Base-by-base conservation (phyloP, 768 basidiomycete genomes). In the Coprinellus micaceus region DNA sequence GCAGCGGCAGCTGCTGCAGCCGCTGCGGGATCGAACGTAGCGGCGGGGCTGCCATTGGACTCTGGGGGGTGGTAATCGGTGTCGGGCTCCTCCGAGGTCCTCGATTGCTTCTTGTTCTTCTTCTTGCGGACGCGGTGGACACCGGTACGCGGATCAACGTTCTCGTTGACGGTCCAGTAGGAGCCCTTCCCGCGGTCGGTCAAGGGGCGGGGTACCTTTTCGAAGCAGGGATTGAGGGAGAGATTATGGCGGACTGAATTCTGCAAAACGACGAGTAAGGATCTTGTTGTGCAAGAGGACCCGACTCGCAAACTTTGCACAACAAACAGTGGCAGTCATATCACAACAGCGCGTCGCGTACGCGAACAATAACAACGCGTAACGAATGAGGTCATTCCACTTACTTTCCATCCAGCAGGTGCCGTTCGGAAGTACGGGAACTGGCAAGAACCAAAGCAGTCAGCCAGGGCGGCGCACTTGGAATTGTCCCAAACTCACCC, bases 221-320 rank as follows among this genome's bases (percentile, higher is more conserved):
- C 89, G 64, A 94, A 94, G 66, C 90, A 94, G 51, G 91, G 91
- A 62, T 94, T 94, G 58, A 94, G 78, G 5, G 91, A 94, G 24
- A 94, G 81, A 64, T 94, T 94, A 70, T 94, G 91, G 47, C 91
- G 87, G 61, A 94, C 91, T 40, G 91, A 93, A 67, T 94, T 94
- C 91, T 94, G 65, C 26, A 64, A 53, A 52, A 58, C 52, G 47
- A 62, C 70, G 56, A 74, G 72, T 60, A 65, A 41, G 52, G 43
- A 59, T 57, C 9, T 37, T 37, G 36, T 37, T 37, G 64, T 63
- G 66, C 63, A 65, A 66, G 69, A 60, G 62, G 47, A 54, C 64
- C 64, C 33, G 60, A 63, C 37, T 24, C 39, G 13, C 69, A 76
- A 74, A 75, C 72, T 68, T 57, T 66, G 60, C 71, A 81, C 72